Conservation (phyloP, 176 grass and related monocot genomes). For the Carex kokanica region DNA sequence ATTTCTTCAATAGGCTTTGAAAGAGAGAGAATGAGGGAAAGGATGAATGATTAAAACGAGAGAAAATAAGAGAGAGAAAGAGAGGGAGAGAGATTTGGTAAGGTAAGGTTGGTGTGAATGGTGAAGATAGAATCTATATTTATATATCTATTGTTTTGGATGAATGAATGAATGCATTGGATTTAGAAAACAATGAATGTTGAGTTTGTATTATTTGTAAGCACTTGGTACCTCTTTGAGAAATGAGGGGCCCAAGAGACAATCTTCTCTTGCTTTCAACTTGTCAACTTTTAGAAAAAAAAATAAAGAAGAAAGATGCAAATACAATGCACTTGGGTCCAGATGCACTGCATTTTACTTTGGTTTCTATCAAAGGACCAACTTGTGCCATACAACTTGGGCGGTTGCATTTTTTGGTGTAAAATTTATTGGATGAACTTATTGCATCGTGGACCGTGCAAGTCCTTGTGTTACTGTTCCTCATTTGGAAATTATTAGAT, state of each 20-base stretch:
- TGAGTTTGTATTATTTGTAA: background rate
- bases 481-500: too few relatives aligned
- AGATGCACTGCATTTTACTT: background rate
- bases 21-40: background rate
- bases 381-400: background rate
- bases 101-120: constrained; percentile 6
- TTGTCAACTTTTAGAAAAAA: constrained; percentile 2
- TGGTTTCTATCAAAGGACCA: background rate
- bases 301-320: background rate
- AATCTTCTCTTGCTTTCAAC: background rate
- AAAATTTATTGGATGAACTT: background rate
- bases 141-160: background rate
- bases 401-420: background rate
- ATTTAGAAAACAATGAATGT: background rate
- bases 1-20: background rate
- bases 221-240: background rate
- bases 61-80: background rate
- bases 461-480: background rate
- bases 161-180: background rate
- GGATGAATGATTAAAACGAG: background rate
- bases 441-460: background rate
- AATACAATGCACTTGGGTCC: background rate
- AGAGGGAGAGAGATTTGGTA: background rate
- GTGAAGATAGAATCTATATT: background rate
- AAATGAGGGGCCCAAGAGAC: background rate